Evolutionary conservation across 495 filamentous ascomycete genomes (phyloP).

Genomic region (Neurospora pannonica): DNA sequence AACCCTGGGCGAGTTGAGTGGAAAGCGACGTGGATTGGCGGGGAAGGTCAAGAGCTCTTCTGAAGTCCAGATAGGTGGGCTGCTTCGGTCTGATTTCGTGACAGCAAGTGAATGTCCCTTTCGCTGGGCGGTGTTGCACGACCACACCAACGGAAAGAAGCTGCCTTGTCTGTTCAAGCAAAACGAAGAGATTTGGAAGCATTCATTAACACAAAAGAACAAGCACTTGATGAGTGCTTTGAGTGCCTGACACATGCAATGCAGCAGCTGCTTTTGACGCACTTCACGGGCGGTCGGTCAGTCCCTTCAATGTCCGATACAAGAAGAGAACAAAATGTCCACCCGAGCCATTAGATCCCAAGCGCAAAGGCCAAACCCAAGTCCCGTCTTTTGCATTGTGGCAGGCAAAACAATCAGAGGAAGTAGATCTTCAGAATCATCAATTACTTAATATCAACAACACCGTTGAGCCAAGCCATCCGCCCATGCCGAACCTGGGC

Average conservation of each 20-base stretch:
- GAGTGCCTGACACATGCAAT: not conserved
- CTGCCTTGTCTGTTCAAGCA: not conserved
- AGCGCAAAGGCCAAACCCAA: not conserved
- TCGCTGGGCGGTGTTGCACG: not conserved
- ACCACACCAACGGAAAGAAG: not conserved
- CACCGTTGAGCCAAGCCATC: not conserved
- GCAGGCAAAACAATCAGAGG: not conserved
- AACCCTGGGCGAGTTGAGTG: not conserved
- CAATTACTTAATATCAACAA: not conserved
- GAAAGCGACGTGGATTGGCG: not conserved
- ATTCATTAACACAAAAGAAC: not conserved
- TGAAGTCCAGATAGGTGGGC: not conserved
- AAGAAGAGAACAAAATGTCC: not conserved
- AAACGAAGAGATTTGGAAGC: not conserved
- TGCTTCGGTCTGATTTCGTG: not conserved
- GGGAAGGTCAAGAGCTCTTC: not conserved
- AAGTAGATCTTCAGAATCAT: not conserved
- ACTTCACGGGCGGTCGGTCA: not conserved
- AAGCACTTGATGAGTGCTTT: no score
- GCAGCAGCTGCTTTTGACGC: not conserved
- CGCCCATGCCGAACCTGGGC: not conserved
- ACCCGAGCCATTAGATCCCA: no score
- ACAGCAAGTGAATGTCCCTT: not conserved
- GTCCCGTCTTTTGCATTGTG: not conserved
- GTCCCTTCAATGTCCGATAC: not conserved